A percentile compares a stretch with the other conserved stretches of the same genome.
These are phyloP conservation scores for Pistacia integerrima DNA, from an alignment of 345 rosid species.

Conservation along the genomic window DNA sequence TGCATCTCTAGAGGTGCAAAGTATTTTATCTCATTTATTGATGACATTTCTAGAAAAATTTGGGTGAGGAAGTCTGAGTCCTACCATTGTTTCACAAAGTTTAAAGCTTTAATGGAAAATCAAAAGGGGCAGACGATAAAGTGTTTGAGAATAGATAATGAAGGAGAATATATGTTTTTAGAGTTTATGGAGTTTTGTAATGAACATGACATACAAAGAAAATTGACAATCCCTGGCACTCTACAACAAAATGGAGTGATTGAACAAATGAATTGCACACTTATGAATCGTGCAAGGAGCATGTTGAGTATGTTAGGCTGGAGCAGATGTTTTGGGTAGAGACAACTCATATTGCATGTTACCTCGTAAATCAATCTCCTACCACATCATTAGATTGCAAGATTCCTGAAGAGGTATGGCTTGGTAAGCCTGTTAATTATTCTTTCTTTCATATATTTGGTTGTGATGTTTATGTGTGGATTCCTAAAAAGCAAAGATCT, in stretches of 20 bases:
- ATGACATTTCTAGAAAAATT: neutral
- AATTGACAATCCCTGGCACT: too few species aligned
- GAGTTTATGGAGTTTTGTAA: neutral
- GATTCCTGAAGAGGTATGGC: neutral
- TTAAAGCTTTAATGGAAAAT: neutral
- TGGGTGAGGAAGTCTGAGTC: neutral
- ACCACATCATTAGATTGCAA: neutral
- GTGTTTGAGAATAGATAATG: neutral
- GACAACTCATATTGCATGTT: too few species aligned
- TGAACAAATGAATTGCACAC: too few species aligned
- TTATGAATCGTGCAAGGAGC: too few species aligned
- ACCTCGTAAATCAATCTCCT: neutral
- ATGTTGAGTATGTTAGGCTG: too few species aligned
- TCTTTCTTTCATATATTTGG: neutral
- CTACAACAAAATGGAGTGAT: neutral
- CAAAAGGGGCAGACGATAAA: neutral
- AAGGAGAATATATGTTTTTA: too few species aligned
- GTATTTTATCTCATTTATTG: neutral
- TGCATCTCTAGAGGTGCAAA: neutral
- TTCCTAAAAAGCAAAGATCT: neutral
- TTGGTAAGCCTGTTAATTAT: neutral
- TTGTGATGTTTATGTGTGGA: neutral
- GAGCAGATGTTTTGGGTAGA: too few species aligned
- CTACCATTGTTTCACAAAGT: neutral
- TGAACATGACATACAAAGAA: neutral